Evolutionary conservation across 1,284 basidiomycete genomes (phyloP).

Genomic region (Ustilago loliicola): DNA sequence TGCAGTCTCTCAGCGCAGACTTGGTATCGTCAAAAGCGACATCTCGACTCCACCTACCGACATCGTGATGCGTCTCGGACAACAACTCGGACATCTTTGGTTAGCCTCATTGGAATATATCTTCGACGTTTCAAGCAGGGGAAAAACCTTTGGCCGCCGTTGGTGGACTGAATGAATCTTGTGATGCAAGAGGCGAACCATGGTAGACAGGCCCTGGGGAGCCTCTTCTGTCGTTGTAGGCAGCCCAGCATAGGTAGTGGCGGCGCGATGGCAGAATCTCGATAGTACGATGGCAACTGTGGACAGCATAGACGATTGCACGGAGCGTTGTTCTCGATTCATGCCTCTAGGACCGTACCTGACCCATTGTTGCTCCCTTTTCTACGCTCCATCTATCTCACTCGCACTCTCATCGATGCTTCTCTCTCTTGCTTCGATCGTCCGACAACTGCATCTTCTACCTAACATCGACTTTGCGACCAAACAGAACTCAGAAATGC

Average conservation of each 20-base stretch:
- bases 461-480: background rate
- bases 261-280: background rate
- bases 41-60: background rate
- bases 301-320: background rate
- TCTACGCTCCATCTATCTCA: background rate
- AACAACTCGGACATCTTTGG: background rate
- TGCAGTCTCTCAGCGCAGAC: background rate
- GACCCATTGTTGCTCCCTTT: background rate
- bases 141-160: too few relatives aligned
- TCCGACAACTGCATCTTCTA: background rate
- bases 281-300: background rate
- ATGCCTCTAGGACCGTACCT: background rate
- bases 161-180: too few relatives aligned
- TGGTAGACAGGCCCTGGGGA: background rate
- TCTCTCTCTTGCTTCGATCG: background rate
- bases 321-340: background rate
- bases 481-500: slow-evolving; percentile 54
- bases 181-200: too few relatives aligned
- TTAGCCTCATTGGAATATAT: background rate
- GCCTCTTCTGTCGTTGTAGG: background rate
- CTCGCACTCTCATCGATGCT: background rate
- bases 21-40: background rate
- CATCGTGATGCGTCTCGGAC: background rate
- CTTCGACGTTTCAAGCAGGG: too few relatives aligned
- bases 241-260: background rate